These are phyloP conservation scores for Phytophthora constricta DNA, from an alignment of 352 stramenopile species.

Conservation along the genomic window DNA sequence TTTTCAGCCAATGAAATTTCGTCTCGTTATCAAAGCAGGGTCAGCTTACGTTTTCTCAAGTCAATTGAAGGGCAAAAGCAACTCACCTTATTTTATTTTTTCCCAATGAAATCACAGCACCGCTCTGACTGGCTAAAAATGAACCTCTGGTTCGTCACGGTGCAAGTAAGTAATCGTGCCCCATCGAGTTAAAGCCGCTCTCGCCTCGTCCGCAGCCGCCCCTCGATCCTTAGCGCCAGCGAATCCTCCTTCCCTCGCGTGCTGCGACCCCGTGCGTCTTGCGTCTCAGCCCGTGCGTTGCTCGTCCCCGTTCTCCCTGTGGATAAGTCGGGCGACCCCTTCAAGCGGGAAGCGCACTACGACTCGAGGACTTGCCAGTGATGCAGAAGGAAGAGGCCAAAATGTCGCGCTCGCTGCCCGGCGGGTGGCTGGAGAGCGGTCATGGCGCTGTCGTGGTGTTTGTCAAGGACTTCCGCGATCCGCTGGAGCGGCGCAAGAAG, in stretches of 20 bases:
- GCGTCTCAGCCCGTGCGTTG: neutral
- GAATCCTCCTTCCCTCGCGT: neutral
- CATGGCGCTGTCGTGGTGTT: constrained; percentile 73
- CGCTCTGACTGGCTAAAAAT: neutral
- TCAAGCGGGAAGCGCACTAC: neutral
- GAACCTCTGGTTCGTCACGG: neutral
- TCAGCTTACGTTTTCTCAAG: neutral
- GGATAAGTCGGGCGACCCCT: neutral
- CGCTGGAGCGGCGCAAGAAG: constrained; percentile 84
- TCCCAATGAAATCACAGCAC: too few relatives aligned
- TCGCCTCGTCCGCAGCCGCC: neutral
- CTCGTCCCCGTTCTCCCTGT: neutral
- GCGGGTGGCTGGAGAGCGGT: constrained; percentile 79
- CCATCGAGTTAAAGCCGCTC: neutral
- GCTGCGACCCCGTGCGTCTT: neutral
- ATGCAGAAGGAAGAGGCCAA: constrained; percentile 54
- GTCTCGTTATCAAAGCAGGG: neutral
- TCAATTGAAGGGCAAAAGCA: too few relatives aligned
- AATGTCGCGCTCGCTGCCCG: constrained; percentile 76
- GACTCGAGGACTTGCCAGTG: neutral
- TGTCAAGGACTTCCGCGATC: constrained; percentile 85
- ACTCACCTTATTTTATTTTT: neutral
- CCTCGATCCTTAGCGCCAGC: neutral
- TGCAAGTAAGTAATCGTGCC: too few relatives aligned
- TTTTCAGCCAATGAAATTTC: neutral